Evolutionary conservation across 2,329 filamentous ascomycete genomes (phyloP), one percentile per base, ranked within the genome.

Genomic region (Claviceps pusilla): DNA sequence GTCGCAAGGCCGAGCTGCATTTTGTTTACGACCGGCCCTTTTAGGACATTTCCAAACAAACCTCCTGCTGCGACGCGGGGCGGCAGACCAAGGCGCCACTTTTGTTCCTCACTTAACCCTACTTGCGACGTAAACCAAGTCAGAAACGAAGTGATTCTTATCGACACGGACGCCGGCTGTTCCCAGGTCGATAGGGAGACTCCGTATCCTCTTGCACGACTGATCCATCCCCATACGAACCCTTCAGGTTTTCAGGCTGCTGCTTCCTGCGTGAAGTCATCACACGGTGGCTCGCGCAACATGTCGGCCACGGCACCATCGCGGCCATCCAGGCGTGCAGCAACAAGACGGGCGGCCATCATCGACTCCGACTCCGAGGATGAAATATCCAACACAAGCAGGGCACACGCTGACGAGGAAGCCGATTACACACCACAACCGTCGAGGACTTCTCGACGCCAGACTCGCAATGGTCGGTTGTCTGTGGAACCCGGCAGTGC

Each of bases 291-390:
- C 49, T 42, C 47, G 28, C 42, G 31, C 48, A 49, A 10, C 35
- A 37, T 69, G 66, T 66, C 66, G 54, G 60, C 62, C 31, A 53
- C 63, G 33, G 61, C 64, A 43, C 63, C 66, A 48, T 66, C 71
- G 53, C 70, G 70, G 54, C 64, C 68, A 51, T 64, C 69, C 53
- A 63, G 70, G 63, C 69, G 69, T 64, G 67, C 72, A 56, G 73
- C 75, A 42, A 69, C 85, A 52, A 80, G 88, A 64, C 82, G 84
- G 62, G 86, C 83, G 61, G 80, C 85, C 51, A 77, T 94, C 50
- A 73, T 90, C 56, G 89, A 94, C 59, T 89, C 83, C 9, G 88
- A 91, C 46, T 88, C 94, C 56, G 86, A 89, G 55, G 81, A 86
- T 59, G 74, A 80, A 54, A 69, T 76, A 43, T 73, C 77, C 58